Evolutionary conservation across 2,329 filamentous ascomycete genomes (phyloP).

Genomic region (Scolecobasidium constrictum): DNA sequence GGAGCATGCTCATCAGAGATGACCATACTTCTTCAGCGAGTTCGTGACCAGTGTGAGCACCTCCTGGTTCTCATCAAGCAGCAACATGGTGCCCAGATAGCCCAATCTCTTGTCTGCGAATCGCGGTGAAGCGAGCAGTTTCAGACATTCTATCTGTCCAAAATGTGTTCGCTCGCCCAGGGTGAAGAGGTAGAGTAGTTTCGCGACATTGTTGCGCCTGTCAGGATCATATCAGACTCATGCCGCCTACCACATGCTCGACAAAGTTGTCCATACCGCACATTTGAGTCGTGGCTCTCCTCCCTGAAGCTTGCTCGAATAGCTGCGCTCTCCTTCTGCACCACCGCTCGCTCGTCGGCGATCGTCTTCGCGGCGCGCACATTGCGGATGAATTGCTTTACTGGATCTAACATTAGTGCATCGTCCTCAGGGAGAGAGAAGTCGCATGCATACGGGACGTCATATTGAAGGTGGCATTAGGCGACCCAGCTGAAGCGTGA

Average conservation of each 20-base stretch:
- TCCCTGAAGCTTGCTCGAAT: constrained; percentile 97
- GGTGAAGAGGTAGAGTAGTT: constrained; percentile 95
- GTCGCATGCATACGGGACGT: constrained; percentile 12
- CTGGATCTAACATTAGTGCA: constrained; percentile 38
- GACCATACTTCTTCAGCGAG: constrained; percentile 80
- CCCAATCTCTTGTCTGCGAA: constrained; percentile 97
- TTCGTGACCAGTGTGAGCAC: constrained; percentile 95
- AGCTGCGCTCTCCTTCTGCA: constrained; percentile 96
- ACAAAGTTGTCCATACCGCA: constrained; percentile 51
- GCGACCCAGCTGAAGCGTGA: constrained; percentile 31
- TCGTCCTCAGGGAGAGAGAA: not conserved
- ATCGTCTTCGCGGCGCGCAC: constrained; percentile 98
- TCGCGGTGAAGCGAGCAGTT: constrained; percentile 88
- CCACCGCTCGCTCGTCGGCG: constrained; percentile 94
- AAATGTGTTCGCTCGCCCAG: constrained; percentile 96
- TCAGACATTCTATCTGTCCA: constrained; percentile 97
- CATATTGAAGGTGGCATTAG: constrained; percentile 41
- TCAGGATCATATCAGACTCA: constrained; percentile 16
- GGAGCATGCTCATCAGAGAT: no score
- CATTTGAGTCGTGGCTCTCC: constrained; percentile 83
- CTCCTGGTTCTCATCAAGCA: constrained; percentile 97
- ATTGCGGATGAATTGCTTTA: constrained; percentile 99
- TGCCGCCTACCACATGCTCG: constrained; percentile 7
- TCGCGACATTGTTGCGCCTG: constrained; percentile 97
- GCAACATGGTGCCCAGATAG: constrained; percentile 88